Percentiles rank a stretch among this genome's conserved stretches.
These are phyloP conservation scores for Lentinus tigrinus DNA, from an alignment of 768 basidiomycete species.

Conservation along the genomic window DNA sequence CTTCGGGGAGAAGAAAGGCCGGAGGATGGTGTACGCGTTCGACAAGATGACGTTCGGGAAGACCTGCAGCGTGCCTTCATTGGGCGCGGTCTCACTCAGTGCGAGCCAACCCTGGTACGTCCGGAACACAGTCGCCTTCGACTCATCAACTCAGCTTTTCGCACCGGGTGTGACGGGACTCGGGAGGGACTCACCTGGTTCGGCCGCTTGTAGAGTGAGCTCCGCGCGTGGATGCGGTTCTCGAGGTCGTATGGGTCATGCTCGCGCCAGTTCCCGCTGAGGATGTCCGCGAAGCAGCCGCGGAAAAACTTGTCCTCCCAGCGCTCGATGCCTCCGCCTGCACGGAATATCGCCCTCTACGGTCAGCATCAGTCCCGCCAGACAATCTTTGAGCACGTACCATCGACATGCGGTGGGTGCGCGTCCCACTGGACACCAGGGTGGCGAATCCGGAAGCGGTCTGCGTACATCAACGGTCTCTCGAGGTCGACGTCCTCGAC, in stretches of 20 bases:
- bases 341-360: slow-evolving; percentile 4
- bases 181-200: slow-evolving; percentile 42
- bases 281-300: slow-evolving; percentile 59
- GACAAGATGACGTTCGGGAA: slow-evolving; percentile 66
- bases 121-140: slow-evolving; percentile 25
- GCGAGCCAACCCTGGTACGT: slow-evolving; percentile 82
- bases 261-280: slow-evolving; percentile 57
- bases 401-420: slow-evolving; percentile 55
- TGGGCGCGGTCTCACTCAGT: slow-evolving; percentile 66
- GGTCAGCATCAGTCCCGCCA: not conserved
- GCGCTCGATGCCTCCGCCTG: slow-evolving; percentile 74
- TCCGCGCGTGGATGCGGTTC: slow-evolving; percentile 57
- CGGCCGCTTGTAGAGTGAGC: slow-evolving; percentile 59
- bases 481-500: slow-evolving; percentile 58
- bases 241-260: slow-evolving; percentile 70
- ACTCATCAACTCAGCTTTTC: not conserved
- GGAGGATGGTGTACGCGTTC: slow-evolving; percentile 70
- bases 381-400: slow-evolving; percentile 18
- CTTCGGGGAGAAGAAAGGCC: slow-evolving; percentile 70
- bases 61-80: slow-evolving; percentile 66
- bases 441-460: slow-evolving; percentile 71
- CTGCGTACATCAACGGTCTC: slow-evolving; percentile 67
- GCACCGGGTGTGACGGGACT: no score
- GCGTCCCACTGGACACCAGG: slow-evolving; percentile 57
- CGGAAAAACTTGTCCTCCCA: slow-evolving; percentile 66